Evolutionary conservation across 768 basidiomycete species (phyloP).

Genomic region (Tulasnella sp.): DNA sequence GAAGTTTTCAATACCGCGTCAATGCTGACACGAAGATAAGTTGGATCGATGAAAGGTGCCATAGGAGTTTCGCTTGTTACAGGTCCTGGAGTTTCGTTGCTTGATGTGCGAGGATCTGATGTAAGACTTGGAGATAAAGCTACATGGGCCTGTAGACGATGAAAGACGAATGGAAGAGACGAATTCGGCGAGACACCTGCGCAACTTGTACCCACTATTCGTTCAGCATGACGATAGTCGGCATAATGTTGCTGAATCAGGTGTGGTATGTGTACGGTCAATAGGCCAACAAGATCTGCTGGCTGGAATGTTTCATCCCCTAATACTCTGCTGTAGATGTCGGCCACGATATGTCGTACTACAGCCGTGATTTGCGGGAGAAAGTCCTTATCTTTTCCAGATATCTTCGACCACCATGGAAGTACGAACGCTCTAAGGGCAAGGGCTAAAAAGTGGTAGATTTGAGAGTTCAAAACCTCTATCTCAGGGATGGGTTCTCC

Average conservation of each 20-base stretch:
- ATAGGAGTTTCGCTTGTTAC: no score
- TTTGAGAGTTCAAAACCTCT: slow-evolving; percentile 48
- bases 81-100: background rate
- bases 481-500: slow-evolving; percentile 27
- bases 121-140: slow-evolving; percentile 38
- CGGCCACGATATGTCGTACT: slow-evolving; percentile 43
- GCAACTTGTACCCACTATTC: slow-evolving; percentile 55
- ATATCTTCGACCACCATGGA: slow-evolving; percentile 77
- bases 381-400: slow-evolving; percentile 72
- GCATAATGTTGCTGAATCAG: slow-evolving; percentile 62
- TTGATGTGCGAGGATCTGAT: no score
- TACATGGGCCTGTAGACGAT: slow-evolving; percentile 73
- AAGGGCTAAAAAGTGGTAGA: slow-evolving; percentile 72
- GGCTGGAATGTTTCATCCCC: slow-evolving; percentile 20
- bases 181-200: slow-evolving; percentile 36
- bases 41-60: slow-evolving; percentile 43
- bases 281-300: slow-evolving; percentile 45
- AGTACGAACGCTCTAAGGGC: slow-evolving; percentile 64
- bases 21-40: slow-evolving; percentile 66
- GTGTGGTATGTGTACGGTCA: slow-evolving; percentile 49
- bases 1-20: slow-evolving; percentile 61
- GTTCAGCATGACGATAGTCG: slow-evolving; percentile 58
- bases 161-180: slow-evolving; percentile 55
- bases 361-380: slow-evolving; percentile 55
- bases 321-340: slow-evolving; percentile 43